These are phyloP conservation scores for Zoysia pacifica DNA, from an alignment of 176 grass and related monocot species.

Conservation along the genomic window DNA sequence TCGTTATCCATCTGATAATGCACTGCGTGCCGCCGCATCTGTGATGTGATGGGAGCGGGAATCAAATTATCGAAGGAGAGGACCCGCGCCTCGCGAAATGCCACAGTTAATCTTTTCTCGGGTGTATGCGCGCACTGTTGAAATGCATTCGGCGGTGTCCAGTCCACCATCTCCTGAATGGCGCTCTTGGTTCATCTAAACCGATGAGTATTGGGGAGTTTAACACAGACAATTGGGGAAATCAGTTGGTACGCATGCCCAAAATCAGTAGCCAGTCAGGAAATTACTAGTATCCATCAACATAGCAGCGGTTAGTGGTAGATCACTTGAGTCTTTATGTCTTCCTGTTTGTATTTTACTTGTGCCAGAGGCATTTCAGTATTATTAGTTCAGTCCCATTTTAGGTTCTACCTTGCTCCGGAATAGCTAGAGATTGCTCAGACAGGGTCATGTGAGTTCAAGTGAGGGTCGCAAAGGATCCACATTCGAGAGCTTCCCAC, in stretches of 20 bases:
- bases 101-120: not conserved
- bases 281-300: not conserved
- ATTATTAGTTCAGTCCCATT: not conserved
- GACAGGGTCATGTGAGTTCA: not conserved
- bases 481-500: conserved; percentile 19
- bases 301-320: not conserved
- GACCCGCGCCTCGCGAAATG: not conserved
- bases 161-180: not conserved
- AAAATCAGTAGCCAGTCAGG: not conserved
- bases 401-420: not conserved
- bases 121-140: not conserved
- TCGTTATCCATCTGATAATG: not conserved
- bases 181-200: not conserved
- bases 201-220: not conserved
- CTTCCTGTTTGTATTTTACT: conserved; percentile 3
- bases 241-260: not conserved
- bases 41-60: not conserved
- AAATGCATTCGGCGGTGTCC: not conserved
- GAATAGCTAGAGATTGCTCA: conserved; percentile 1
- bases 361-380: conserved; percentile 13
- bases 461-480: conserved; percentile 46
- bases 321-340: not conserved
- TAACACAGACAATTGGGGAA: not conserved
- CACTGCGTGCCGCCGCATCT: not conserved
- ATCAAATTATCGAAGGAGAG: not conserved